phyloP scores from a whole-genome alignment of 2,329 filamentous ascomycete species.

The Calycina herbarum region DNA sequence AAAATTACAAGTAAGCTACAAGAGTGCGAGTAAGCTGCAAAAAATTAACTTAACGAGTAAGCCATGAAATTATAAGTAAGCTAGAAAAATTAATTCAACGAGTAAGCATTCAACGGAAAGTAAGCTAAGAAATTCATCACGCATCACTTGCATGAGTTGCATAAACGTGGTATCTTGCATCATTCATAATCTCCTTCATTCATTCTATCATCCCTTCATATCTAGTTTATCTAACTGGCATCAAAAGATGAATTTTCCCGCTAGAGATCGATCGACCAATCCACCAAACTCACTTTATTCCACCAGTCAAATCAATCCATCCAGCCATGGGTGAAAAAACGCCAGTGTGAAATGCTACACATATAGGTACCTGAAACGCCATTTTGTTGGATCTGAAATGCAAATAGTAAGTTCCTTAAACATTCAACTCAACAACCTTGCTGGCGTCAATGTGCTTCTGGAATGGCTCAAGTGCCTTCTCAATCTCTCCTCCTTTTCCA shows the following conservation, averaged over 20 bases:
- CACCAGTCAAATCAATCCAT: not conserved
- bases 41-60: too few relatives aligned
- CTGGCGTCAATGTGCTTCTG: conserved; percentile 35
- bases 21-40: too few relatives aligned
- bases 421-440: conserved; percentile 29
- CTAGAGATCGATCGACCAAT: not conserved
- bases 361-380: not conserved
- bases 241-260: not conserved
- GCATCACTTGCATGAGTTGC: too few relatives aligned
- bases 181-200: not conserved
- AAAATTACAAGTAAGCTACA: too few relatives aligned
- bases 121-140: too few relatives aligned
- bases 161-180: too few relatives aligned
- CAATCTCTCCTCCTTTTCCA: conserved; percentile 47
- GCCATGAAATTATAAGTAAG: too few relatives aligned
- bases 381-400: not conserved
- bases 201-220: not conserved
- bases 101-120: too few relatives aligned
- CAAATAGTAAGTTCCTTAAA: conserved; percentile 10
- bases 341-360: not conserved
- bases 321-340: not conserved
- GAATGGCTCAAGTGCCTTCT: conserved; percentile 49
- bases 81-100: too few relatives aligned
- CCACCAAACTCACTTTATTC: not conserved
- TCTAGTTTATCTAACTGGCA: not conserved